phyloP scores from a whole-genome alignment of 345 rosid species.

The Lepidium africanum region DNA sequence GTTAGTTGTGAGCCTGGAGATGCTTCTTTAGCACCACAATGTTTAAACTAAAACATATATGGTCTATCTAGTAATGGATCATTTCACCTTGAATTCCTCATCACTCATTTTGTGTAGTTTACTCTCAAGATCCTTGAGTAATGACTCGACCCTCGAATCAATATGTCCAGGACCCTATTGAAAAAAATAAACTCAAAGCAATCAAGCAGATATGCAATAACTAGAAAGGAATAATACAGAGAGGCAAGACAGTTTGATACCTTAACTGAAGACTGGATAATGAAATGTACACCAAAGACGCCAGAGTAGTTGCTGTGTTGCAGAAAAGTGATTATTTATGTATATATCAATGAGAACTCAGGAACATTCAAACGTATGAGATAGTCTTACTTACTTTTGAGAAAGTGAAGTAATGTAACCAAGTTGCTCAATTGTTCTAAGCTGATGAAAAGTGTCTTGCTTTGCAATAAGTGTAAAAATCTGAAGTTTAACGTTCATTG shows the following conservation, averaged over 20 bases:
- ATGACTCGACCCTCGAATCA: conserved; percentile 66
- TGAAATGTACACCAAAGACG: conserved; percentile 52
- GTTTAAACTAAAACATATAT: too few relatives aligned
- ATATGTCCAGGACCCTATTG: conserved; percentile 58
- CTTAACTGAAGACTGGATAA: conserved; percentile 70
- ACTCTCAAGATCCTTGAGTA: conserved; percentile 60
- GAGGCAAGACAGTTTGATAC: conserved; percentile 21
- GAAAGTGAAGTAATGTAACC: conserved; percentile 60
- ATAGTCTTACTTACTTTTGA: conserved; percentile 38
- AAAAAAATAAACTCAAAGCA: not conserved
- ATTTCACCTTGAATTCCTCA: conserved; percentile 85
- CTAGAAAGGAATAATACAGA: not conserved
- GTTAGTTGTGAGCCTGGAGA: not conserved
- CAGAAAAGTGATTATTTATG: conserved; percentile 2
- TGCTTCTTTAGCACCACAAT: too few relatives aligned
- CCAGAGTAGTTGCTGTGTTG: conserved; percentile 49
- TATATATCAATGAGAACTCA: not conserved
- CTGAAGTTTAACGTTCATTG: conserved; percentile 42
- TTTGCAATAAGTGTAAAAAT: conserved; percentile 56
- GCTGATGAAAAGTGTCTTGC: conserved; percentile 83
- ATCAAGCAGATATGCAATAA: not conserved
- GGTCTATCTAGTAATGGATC: too few relatives aligned
- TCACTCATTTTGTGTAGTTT: conserved; percentile 52
- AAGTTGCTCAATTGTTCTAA: conserved; percentile 79
- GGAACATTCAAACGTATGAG: not conserved